These are phyloP conservation scores for Yamadazyma philogaea DNA, from an alignment of 805 yeast genomes.

Conservation along the genomic window DNA sequence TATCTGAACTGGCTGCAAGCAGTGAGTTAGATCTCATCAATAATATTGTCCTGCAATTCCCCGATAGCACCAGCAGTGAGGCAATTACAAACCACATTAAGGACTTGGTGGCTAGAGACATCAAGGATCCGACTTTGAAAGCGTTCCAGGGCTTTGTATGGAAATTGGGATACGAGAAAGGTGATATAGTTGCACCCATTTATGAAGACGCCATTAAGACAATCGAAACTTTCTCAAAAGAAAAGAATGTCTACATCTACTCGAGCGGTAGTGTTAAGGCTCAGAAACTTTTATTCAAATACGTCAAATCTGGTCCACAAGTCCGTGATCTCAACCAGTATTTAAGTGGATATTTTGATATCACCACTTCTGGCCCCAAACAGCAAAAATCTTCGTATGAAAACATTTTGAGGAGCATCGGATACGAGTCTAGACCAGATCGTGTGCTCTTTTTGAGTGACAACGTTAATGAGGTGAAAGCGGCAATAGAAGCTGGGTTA, in stretches of 20 bases:
- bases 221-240: conserved; percentile 41
- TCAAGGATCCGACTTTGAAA: conserved; percentile 76
- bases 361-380: conserved; percentile 78
- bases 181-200: conserved; percentile 73
- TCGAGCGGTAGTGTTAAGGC: conserved; percentile 90
- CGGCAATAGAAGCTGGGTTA: conserved; percentile 69
- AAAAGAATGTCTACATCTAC: conserved; percentile 58
- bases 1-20: conserved; percentile 10
- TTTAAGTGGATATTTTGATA: conserved; percentile 75
- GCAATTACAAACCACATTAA: conserved; percentile 47
- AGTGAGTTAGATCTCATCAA: conserved; percentile 20
- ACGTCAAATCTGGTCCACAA: conserved; percentile 44
- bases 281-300: conserved; percentile 70
- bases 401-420: conserved; percentile 48
- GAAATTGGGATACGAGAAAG: conserved; percentile 75
- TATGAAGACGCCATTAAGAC: conserved; percentile 67
- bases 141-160: conserved; percentile 81
- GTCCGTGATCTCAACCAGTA: conserved; percentile 50
- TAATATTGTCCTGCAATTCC: conserved; percentile 44
- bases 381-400: conserved; percentile 53
- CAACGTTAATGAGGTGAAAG: conserved; percentile 70
- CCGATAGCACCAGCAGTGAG: conserved; percentile 29
- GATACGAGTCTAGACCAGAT: conserved; percentile 22
- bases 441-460: conserved; percentile 72
- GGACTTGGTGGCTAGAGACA: conserved; percentile 58